These are phyloP conservation scores for Solanum stenotomum DNA, from an alignment of 257 asterid genomes.

Conservation along the genomic window DNA sequence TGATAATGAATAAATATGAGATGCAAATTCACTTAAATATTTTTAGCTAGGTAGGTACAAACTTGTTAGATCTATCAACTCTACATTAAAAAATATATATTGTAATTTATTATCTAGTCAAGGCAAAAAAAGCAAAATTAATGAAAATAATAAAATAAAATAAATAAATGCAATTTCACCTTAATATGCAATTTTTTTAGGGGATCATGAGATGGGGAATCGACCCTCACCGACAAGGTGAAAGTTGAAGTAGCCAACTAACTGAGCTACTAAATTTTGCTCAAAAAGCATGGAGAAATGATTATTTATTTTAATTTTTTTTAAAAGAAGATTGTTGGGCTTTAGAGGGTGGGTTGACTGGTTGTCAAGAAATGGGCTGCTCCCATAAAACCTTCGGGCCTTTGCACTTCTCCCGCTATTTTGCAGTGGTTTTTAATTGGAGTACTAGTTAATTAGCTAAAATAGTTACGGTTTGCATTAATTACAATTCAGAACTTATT, in stretches of 20 bases:
- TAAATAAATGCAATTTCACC: background rate
- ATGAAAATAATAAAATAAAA: too few species aligned
- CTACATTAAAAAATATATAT: background rate
- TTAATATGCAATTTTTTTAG: too few species aligned
- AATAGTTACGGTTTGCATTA: too few species aligned
- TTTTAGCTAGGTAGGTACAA: background rate
- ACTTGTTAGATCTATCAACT: background rate
- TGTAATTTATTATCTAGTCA: background rate
- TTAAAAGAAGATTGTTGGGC: background rate
- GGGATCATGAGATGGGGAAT: background rate
- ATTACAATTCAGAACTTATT: too few species aligned
- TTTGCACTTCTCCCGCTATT: background rate
- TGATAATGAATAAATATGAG: background rate
- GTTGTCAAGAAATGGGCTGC: background rate
- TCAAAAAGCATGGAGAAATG: too few species aligned
- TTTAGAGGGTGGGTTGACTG: background rate
- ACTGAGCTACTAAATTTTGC: too few species aligned
- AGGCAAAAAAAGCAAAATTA: background rate
- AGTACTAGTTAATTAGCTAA: too few species aligned
- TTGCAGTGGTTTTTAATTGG: background rate
- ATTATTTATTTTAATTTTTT: too few species aligned
- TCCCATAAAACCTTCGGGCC: background rate
- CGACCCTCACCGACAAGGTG: too few species aligned
- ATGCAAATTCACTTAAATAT: background rate
- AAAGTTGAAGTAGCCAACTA: too few species aligned